These are phyloP conservation scores for Gentiana macrophylla DNA, from an alignment of 257 asterid species.

Conservation along the genomic window DNA sequence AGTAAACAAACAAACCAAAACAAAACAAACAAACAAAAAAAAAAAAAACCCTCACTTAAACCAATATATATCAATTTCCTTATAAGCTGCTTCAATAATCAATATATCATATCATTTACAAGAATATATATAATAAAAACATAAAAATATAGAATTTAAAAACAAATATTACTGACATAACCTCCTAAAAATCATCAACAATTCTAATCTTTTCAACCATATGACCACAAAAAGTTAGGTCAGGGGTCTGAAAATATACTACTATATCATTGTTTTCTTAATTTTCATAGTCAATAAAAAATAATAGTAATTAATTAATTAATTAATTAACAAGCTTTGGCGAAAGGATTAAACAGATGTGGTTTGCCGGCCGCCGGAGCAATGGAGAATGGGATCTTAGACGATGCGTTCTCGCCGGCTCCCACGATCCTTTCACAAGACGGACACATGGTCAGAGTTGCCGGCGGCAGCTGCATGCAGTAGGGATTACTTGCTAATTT, in stretches of 20 bases:
- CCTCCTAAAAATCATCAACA: conserved; percentile 11
- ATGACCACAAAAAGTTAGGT: conserved; percentile 31
- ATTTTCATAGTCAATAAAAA: background rate
- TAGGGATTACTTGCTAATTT: conserved; percentile 58
- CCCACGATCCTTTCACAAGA: conserved; percentile 60
- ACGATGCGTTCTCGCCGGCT: conserved; percentile 17
- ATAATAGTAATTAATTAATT: background rate
- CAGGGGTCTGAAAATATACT: conserved; percentile 13
- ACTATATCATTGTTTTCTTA: background rate
- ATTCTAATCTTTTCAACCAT: conserved; percentile 22
- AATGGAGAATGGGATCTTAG: conserved; percentile 31
- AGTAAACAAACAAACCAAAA: no score
- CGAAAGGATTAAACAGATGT: conserved; percentile 43
- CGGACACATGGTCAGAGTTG: conserved; percentile 67
- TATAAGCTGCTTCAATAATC: background rate
- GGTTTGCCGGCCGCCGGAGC: conserved; percentile 26
- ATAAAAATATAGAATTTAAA: background rate
- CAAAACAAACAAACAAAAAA: no score
- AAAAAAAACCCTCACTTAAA: no score
- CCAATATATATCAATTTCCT: no score
- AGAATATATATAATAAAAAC: background rate
- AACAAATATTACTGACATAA: conserved; percentile 1
- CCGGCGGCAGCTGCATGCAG: conserved; percentile 72
- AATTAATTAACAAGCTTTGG: conserved; percentile 43
- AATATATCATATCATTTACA: conserved; percentile 16